Conservation (phyloP, 2,329 filamentous ascomycete genomes). For the Sporothrix brasiliensis region DNA sequence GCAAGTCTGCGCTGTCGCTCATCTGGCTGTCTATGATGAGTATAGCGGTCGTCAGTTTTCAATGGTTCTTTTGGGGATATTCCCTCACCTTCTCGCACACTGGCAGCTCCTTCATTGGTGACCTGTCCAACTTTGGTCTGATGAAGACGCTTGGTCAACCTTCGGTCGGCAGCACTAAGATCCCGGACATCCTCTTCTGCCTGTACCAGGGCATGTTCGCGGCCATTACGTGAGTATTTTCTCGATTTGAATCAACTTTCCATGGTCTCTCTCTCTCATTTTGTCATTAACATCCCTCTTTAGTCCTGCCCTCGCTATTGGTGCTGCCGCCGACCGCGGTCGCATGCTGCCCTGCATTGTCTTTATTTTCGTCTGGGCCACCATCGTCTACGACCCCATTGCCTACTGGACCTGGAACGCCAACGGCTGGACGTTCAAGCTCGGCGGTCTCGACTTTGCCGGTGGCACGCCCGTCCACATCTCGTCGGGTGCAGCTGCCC, state of each 20-base stretch:
- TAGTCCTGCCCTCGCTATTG: slow-evolving; percentile 34
- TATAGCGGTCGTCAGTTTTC: slow-evolving; percentile 76
- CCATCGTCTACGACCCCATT: slow-evolving; percentile 87
- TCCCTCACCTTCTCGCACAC: slow-evolving; percentile 81
- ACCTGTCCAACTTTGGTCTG: slow-evolving; percentile 79
- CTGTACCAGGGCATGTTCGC: slow-evolving; percentile 91
- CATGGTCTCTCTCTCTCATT: neutral
- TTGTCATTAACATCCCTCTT: neutral
- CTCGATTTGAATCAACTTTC: too few relatives aligned
- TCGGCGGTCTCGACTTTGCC: slow-evolving; percentile 86
- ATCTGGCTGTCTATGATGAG: slow-evolving; percentile 86
- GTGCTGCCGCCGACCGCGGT: slow-evolving; percentile 79
- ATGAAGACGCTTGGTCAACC: slow-evolving; percentile 75
- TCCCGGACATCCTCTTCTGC: slow-evolving; percentile 83
- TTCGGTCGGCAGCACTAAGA: slow-evolving; percentile 68
- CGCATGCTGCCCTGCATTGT: slow-evolving; percentile 85
- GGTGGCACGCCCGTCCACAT: slow-evolving; percentile 92
- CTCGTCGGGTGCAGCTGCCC: slow-evolving; percentile 75
- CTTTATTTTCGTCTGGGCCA: slow-evolving; percentile 93
- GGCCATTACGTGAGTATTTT: slow-evolving; percentile 72
- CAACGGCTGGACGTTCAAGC: slow-evolving; percentile 73
- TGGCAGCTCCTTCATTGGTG: slow-evolving; percentile 76
- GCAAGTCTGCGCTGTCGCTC: slow-evolving; percentile 85
- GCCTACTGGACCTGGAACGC: slow-evolving; percentile 96
- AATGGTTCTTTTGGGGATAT: slow-evolving; percentile 97